Evolutionary conservation across 306 rosid genomes (phyloP).

Genomic region (Quercus glauca): DNA sequence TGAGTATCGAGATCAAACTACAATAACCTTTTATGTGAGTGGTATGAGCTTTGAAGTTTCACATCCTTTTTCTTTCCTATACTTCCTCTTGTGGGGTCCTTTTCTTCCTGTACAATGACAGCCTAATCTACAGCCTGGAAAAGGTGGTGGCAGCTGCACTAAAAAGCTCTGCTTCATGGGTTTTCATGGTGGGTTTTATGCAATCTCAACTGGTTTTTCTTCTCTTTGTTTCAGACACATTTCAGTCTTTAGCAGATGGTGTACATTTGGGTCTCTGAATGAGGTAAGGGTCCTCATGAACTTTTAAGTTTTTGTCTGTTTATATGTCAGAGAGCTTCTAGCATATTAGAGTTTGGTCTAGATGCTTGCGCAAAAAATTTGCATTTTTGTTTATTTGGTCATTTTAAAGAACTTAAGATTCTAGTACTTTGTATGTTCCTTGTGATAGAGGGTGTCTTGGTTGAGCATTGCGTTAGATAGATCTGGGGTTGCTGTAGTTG

Average conservation of each 20-base stretch:
- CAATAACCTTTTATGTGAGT: conserved; percentile 7
- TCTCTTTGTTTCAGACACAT: conserved; percentile 20
- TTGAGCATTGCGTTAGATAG: conserved; percentile 20
- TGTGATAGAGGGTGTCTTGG: not conserved
- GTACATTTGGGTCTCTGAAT: conserved; percentile 5
- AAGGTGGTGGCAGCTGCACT: conserved; percentile 30
- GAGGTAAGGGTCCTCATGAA: conserved; percentile 27
- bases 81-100: conserved; percentile 32
- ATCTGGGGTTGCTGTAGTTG: conserved; percentile 23
- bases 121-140: conserved; percentile 62
- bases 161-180: conserved; percentile 24
- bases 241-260: conserved; percentile 7
- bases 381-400: not conserved
- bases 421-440: not conserved
- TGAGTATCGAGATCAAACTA: conserved; percentile 11
- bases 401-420: not conserved
- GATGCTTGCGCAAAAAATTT: conserved; percentile 19
- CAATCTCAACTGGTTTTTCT: conserved; percentile 19
- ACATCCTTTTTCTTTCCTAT: not conserved
- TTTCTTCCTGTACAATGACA: conserved; percentile 31
- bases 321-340: conserved; percentile 9
- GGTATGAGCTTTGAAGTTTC: conserved; percentile 20
- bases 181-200: conserved; percentile 26
- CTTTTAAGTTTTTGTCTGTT: conserved; percentile 4
- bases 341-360: not conserved